Percentiles rank a stretch among this genome's conserved stretches.
phyloP scores from a whole-genome alignment of 2,329 filamentous ascomycete species.

The Macrophomina tecta region DNA sequence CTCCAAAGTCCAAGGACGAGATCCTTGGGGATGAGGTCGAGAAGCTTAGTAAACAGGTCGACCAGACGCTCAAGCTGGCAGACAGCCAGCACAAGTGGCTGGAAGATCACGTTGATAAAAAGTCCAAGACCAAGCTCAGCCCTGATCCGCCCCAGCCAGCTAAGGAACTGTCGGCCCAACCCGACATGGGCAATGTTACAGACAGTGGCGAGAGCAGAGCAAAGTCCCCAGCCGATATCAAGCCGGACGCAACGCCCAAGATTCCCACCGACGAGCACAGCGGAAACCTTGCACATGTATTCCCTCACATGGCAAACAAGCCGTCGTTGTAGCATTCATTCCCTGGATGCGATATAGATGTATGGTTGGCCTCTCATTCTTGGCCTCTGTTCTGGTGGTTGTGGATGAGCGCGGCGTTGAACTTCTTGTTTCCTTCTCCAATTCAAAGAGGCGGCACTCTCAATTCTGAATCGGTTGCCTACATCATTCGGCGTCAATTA shows the following conservation, averaged over 20 bases:
- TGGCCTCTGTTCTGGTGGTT: neutral
- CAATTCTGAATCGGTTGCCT: neutral
- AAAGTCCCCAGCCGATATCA: conserved; percentile 15
- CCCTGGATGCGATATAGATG: too few species aligned
- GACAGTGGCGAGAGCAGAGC: conserved; percentile 28
- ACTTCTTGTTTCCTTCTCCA: neutral
- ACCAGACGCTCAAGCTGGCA: conserved; percentile 54
- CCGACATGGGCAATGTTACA: conserved; percentile 23
- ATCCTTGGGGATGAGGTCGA: conserved; percentile 63
- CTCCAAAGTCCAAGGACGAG: conserved; percentile 59
- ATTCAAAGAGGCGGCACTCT: neutral
- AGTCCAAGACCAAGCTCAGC: conserved; percentile 22
- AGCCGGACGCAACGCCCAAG: conserved; percentile 13
- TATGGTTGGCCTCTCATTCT: too few species aligned
- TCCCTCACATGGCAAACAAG: conserved; percentile 38
- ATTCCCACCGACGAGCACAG: conserved; percentile 7
- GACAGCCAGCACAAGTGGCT: conserved; percentile 39
- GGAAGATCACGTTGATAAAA: conserved; percentile 40
- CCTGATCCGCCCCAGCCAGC: neutral
- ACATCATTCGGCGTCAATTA: neutral
- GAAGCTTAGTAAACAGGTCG: conserved; percentile 63
- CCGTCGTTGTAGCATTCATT: conserved; percentile 51
- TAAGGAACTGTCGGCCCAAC: neutral
- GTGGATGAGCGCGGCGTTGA: neutral
- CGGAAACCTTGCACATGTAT: conserved; percentile 38